These are phyloP conservation scores for Conringia planisiliqua DNA, from an alignment of 345 rosid genomes.

Conservation along the genomic window DNA sequence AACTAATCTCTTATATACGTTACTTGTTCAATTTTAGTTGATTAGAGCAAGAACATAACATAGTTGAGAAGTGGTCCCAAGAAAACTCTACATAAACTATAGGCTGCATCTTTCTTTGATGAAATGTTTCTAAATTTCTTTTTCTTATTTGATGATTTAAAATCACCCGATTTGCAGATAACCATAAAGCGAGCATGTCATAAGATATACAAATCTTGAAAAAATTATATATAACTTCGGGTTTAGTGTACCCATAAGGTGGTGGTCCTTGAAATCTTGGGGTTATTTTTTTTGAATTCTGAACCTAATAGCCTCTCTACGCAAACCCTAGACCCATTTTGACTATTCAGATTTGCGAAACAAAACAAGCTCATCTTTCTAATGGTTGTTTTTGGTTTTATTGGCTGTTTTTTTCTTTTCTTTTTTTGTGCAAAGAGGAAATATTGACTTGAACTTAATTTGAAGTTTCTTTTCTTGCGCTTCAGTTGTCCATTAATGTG, in stretches of 20 bases:
- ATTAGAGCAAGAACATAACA: slow-evolving; percentile 28
- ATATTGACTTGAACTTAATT: slow-evolving; percentile 15
- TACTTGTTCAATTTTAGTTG: slow-evolving; percentile 1
- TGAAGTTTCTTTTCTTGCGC: background rate
- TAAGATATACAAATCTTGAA: slow-evolving; percentile 43
- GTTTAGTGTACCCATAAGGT: slow-evolving; percentile 48
- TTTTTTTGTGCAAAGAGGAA: background rate
- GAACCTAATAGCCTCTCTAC: slow-evolving; percentile 30
- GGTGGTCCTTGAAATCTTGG: slow-evolving; percentile 68
- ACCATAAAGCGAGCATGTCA: slow-evolving; percentile 58
- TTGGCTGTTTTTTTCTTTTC: background rate
- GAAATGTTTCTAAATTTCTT: slow-evolving; percentile 3
- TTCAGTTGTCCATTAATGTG: background rate
- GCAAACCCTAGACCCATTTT: slow-evolving; percentile 32
- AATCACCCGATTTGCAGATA: slow-evolving; percentile 35
- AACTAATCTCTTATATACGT: slow-evolving; percentile 23
- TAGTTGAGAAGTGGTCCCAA: slow-evolving; percentile 42
- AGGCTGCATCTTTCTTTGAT: slow-evolving; percentile 27
- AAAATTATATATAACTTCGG: slow-evolving; percentile 24
- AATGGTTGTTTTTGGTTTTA: slow-evolving; percentile 7
- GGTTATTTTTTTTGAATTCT: slow-evolving; percentile 44
- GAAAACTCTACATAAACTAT: slow-evolving; percentile 33
- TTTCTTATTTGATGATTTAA: slow-evolving; percentile 11
- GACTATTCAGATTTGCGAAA: slow-evolving; percentile 31
- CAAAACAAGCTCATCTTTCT: background rate